phyloP scores from a whole-genome alignment of 768 basidiomycete genomes.

The Boletales sp. region DNA sequence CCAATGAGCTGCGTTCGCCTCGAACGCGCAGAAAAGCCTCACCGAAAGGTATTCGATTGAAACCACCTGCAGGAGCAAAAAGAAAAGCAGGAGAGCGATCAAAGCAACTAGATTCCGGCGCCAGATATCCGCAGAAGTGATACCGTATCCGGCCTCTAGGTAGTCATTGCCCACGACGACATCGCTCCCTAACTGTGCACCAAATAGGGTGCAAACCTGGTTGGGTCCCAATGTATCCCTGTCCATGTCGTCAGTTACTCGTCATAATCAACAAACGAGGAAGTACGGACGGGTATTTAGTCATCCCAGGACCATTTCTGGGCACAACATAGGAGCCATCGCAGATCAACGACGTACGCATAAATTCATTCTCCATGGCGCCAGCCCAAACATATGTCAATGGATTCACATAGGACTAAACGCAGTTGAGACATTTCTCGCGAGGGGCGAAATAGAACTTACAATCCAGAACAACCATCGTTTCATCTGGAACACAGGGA shows the following conservation, averaged over 20 bases:
- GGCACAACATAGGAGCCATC: slow-evolving; percentile 66
- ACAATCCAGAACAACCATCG: slow-evolving; percentile 86
- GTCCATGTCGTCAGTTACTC: slow-evolving; percentile 11
- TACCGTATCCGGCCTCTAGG: slow-evolving; percentile 50
- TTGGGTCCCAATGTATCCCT: slow-evolving; percentile 56
- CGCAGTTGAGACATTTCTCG: slow-evolving; percentile 6
- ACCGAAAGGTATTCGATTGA: slow-evolving; percentile 66
- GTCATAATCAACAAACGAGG: neutral
- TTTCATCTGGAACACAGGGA: slow-evolving; percentile 68
- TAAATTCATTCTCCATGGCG: slow-evolving; percentile 85
- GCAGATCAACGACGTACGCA: slow-evolving; percentile 58
- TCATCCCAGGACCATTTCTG: slow-evolving; percentile 52
- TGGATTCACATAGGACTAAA: slow-evolving; percentile 72
- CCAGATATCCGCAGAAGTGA: slow-evolving; percentile 56
- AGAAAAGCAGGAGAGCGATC: slow-evolving; percentile 65
- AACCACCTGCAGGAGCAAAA: slow-evolving; percentile 65
- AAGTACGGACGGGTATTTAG: slow-evolving; percentile 58
- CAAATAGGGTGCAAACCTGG: slow-evolving; percentile 76
- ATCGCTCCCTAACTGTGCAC: slow-evolving; percentile 54
- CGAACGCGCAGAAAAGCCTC: slow-evolving; percentile 7
- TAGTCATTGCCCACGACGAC: slow-evolving; percentile 60
- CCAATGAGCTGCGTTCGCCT: neutral
- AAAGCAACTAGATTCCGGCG: slow-evolving; percentile 66
- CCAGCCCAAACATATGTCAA: slow-evolving; percentile 74
- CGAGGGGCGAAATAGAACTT: slow-evolving; percentile 21